phyloP scores from a whole-genome alignment of 1,284 basidiomycete species.

The Cystobasidiaceae sp. region DNA sequence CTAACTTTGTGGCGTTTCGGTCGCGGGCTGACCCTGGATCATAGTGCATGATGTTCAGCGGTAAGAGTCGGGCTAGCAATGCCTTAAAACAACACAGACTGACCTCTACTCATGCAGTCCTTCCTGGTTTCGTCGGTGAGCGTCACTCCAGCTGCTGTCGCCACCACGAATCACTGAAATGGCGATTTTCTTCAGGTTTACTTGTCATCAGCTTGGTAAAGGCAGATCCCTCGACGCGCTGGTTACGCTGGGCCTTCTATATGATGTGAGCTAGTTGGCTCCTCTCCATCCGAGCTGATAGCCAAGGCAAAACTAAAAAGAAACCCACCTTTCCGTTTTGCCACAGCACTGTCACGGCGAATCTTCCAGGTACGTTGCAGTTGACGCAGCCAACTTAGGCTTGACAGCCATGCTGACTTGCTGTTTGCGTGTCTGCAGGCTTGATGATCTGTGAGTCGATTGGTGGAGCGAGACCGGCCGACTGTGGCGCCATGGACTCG shows the following conservation, averaged over 20 bases:
- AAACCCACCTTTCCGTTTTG: neutral
- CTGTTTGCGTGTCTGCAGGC: neutral
- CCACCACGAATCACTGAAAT: neutral
- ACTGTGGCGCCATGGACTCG: too few relatives aligned
- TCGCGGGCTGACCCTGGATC: too few relatives aligned
- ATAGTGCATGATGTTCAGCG: constrained; percentile 42
- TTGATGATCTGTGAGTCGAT: constrained; percentile 43
- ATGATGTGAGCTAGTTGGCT: too few relatives aligned
- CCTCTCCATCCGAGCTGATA: too few relatives aligned
- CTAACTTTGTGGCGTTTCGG: too few relatives aligned
- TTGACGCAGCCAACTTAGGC: neutral
- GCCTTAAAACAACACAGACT: neutral
- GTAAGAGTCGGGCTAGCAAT: neutral
- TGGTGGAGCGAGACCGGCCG: too few relatives aligned
- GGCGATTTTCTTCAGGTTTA: neutral
- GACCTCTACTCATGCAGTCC: neutral
- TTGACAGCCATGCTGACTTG: neutral
- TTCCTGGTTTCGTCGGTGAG: neutral
- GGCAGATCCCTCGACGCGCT: neutral
- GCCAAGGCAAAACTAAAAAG: too few relatives aligned
- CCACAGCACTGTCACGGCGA: constrained; percentile 41
- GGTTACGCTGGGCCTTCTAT: too few relatives aligned
- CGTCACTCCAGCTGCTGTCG: neutral
- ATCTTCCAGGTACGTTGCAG: constrained; percentile 32
- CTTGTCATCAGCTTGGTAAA: neutral